Conservation (phyloP, 306 rosid genomes). For the Leucaena leucocephala region DNA sequence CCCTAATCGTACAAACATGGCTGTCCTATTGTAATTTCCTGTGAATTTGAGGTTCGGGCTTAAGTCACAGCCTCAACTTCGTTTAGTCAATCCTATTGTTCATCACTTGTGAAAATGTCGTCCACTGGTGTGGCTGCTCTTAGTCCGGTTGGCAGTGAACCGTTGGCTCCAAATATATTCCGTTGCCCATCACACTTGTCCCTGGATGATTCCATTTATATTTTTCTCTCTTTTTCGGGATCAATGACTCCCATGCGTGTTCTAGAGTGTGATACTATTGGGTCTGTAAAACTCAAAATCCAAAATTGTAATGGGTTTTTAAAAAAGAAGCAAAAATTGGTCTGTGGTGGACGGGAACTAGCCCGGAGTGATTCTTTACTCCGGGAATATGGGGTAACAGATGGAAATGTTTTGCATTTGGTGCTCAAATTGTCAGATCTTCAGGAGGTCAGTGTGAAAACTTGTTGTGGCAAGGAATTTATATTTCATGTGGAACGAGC, state of each 20-base stretch:
- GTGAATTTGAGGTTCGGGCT: conserved; percentile 42
- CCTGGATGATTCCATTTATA: conserved; percentile 56
- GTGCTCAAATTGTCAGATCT: conserved; percentile 81
- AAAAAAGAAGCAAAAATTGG: conserved; percentile 80
- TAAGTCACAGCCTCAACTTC: conserved; percentile 39
- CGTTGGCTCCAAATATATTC: conserved; percentile 42
- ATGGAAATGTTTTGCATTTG: conserved; percentile 89
- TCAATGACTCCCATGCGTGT: conserved; percentile 69
- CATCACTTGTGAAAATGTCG: conserved; percentile 56
- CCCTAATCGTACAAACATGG: conserved; percentile 40
- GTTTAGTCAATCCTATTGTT: not conserved
- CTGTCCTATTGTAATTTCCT: conserved; percentile 35
- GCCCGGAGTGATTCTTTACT: conserved; percentile 76
- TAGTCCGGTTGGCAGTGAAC: conserved; percentile 58
- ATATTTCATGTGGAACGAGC: conserved; percentile 76
- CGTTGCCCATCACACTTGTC: conserved; percentile 45
- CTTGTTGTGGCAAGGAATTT: conserved; percentile 67
- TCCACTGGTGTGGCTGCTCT: conserved; percentile 75
- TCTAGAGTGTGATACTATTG: conserved; percentile 76
- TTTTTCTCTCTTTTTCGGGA: conserved; percentile 63
- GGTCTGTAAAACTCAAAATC: conserved; percentile 80
- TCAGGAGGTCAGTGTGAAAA: conserved; percentile 70
- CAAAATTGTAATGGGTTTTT: conserved; percentile 72
- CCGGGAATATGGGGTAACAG: conserved; percentile 77
- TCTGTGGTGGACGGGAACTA: conserved; percentile 88